Base-by-base conservation (phyloP, 352 stramenopile species). In the Phytophthora fragariaefolia region DNA sequence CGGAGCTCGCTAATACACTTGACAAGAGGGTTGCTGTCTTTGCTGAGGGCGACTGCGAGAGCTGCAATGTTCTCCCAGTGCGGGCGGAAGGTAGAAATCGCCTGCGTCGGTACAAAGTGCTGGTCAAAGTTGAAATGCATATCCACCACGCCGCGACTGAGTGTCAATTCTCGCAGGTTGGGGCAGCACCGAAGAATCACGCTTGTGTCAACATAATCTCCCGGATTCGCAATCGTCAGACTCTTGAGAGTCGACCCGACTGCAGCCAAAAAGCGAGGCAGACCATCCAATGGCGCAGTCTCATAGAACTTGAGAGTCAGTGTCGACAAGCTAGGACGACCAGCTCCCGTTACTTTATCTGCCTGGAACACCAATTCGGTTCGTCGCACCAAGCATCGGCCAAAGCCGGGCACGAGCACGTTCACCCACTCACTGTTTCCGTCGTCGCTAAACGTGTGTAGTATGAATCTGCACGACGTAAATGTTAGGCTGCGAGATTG, bases 121-220 rank as follows among this genome's bases (percentile, higher is more conserved):
- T 22, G 6, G 7, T 48, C 22, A 18, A 67, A 46, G 15, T 62
- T 61, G 40, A 67, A 24, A 9, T 60, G 27, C 30, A 62, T 28
- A 1, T 67, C 40, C 9, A 62, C 6, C 50, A 67, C 10, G 22
- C 59, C 59, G 32, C 40, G 26, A 15, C 26, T 51, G n/a, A 71
- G 18, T 12, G 49, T 36, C n/a, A 72, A 30, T 34, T 67, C 18
- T 6, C 26, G 18, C 17, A 72, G 12, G 4, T 72, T 72, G 23
- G 63, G 64, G 27, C 57, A 72, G 45, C 49, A 67, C 3, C 46
- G 49, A 60, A 62, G 30, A 54, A 72, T 67, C 32, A 62, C 24
- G 30, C 45, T 56, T 18, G 42, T 28, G 17, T 66, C 63, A 22
- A 66, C 36, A 6, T 51, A 32, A 8, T 57, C 30, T 18, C 50